Base-by-base conservation (phyloP, 2,329 filamentous ascomycete species). In the Exophiala dermatitidis region DNA sequence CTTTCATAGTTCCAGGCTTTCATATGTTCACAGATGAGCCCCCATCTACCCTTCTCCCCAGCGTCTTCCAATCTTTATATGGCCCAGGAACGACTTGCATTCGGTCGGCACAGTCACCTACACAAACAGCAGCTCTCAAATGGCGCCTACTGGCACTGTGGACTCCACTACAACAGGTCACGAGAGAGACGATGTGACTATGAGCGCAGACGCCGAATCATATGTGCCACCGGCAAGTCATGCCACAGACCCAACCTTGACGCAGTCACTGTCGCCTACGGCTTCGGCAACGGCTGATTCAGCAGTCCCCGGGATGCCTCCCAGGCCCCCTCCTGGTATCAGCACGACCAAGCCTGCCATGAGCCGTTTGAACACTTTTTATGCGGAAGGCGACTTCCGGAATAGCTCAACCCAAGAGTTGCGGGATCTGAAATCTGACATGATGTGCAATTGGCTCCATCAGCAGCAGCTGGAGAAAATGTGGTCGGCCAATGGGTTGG, bases 391-490 rank as follows among this genome's bases (percentile, higher is more conserved):
- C 29, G 57, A 59, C 41, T 57, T 59, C 30, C 50, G 57, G 10
- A 59, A 57, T 41, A 54, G 54, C 36, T 57, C 57, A 9, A 52
- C 45, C 9, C 48, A 47, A 8, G 54, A 59, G 33, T 42, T 59
- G 4, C 48, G 51, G 28, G 51, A 59, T 38, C 48, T 60, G 10
- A 81, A 79, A 64, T 74, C 72, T 59, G 79, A 84, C 64, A 76
- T 85, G 58, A 80, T 83, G 73, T 80, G 80, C 61, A 82, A 78
- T 60, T 84, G 77, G 74, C 72, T 85, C 2, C 79, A 82, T 64
- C 77, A 81, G 54, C 77, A 81, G 62, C 81, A 84, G 57, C 71
- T 80, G 57, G 78, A 83, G 63, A 71, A 68, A 51, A 65, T 77
- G 32, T 80, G 78, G 78, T 74, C 71, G 2, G 68, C 67, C 28